Conservation (phyloP, 2,329 filamentous ascomycete species). For the Pseudogymnoascus sp. region DNA sequence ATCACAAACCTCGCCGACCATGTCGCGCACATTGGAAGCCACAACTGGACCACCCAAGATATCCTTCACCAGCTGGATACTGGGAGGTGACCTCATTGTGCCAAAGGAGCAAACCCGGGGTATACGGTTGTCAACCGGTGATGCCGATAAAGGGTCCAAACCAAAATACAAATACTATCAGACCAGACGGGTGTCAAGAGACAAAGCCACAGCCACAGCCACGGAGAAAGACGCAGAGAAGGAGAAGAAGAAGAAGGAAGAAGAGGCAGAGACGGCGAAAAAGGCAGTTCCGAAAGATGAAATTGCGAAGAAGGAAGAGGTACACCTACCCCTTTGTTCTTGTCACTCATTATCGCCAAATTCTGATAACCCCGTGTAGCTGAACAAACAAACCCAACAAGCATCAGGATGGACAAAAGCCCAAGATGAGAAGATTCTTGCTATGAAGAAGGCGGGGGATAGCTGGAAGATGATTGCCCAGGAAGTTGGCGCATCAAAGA, state of each 20-base stretch:
- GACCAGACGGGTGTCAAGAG: neutral
- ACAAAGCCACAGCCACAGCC: neutral
- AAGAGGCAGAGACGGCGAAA: neutral
- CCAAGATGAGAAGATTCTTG: conserved; percentile 20
- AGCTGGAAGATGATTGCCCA: conserved; percentile 20
- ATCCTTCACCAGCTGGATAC: conserved; percentile 24
- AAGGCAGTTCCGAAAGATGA: neutral
- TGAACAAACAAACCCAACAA: neutral
- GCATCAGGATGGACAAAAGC: conserved; percentile 11
- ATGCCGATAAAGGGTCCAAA: neutral
- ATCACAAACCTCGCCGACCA: neutral
- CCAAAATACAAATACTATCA: neutral
- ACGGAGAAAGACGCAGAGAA: conserved; percentile 6
- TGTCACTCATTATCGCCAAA: neutral
- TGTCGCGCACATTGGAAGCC: neutral
- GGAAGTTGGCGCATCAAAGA: conserved; percentile 12
- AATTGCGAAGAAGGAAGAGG: conserved; percentile 7
- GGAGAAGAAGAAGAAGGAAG: neutral
- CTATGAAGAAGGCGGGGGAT: conserved; percentile 21
- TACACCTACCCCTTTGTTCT: neutral
- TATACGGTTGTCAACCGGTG: neutral
- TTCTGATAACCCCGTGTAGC: neutral
- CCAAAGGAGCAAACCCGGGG: neutral
- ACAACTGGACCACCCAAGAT: conserved; percentile 8
- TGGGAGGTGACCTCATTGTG: conserved; percentile 20